Evolutionary conservation across 208 protist genomes (phyloP), one percentile per base, ranked within the genome.

Genomic region (Trichomonas vaginalis): DNA sequence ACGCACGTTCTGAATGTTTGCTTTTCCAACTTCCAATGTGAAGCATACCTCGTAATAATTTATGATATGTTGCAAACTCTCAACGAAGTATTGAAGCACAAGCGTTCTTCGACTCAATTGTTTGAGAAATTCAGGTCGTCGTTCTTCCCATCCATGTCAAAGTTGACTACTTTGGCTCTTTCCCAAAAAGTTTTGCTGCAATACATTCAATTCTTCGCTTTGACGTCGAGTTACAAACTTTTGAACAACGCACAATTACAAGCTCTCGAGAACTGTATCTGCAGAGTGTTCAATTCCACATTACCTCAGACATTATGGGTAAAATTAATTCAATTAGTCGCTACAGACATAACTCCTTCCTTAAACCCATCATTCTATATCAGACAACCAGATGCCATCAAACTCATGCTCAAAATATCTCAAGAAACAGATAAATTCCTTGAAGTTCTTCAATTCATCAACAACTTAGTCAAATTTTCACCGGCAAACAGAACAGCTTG

Each of bases 261-360:
- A 92, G 12, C 86, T 39, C 27, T 92, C 8, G 45, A 92, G 27
- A 40, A 56, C 17, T 51, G 40, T 39, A 92, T 92, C 21, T 48
- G 40, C 12, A 92, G 45, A 48, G 45, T 42, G 21, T 92, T 88
- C 32, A 45, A 40, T 39, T 35, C 86, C 6, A 39, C 12, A 39
- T n/a, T 51, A 10, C 40, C 86, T 21, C 40, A 23, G 39, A 8
- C 2, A 39, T 92, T 92, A 15, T 92, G 12, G 8, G 45, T n/a
- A 39, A 92, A 92, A 51, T 51, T 92, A 9, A 92, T 92, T 51
- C 86, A 92, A 92, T 51, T 92, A 40, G 45, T 92, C 56, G 86
- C 86, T 10, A 45, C 40, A 48, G 45, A 92, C 39, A 48, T n/a
- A 12, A 48, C 46, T 23, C 14, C 86, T 51, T 92, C 86, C 35